Conservation (phyloP, 495 filamentous ascomycete genomes). For the Chaetomidium leptoderma region DNA sequence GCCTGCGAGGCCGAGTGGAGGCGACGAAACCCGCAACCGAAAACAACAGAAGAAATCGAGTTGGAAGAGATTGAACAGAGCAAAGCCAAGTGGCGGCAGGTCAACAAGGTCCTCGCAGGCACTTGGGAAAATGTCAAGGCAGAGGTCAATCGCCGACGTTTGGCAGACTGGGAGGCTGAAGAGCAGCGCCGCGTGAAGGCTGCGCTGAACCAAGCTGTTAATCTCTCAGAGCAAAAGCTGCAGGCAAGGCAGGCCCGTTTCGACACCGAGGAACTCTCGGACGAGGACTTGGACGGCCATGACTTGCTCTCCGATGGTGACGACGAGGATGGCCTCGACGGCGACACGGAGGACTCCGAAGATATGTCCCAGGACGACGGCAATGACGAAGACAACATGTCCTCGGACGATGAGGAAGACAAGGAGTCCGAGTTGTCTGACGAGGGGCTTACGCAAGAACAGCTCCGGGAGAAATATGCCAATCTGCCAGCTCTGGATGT, state of each 20-base stretch:
- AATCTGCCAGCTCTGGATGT: constrained; percentile 48
- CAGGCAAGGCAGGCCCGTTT: constrained; percentile 46
- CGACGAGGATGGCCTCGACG: constrained; percentile 19
- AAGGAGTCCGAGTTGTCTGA: constrained; percentile 58
- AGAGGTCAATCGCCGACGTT: constrained; percentile 67
- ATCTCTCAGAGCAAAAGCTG: constrained; percentile 58
- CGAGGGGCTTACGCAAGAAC: constrained; percentile 70
- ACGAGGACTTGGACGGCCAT: constrained; percentile 54
- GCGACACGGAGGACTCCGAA: constrained; percentile 8
- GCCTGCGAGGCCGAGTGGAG: constrained; percentile 59
- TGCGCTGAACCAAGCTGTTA: constrained; percentile 77
- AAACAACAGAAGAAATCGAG: constrained; percentile 64
- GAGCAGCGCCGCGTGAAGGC: constrained; percentile 76
- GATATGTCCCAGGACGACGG: constrained; percentile 47
- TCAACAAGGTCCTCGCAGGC: constrained; percentile 63
- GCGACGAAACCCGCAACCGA: constrained; percentile 63
- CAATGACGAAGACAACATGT: constrained; percentile 72
- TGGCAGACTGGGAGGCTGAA: constrained; percentile 78
- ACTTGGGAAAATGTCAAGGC: constrained; percentile 75
- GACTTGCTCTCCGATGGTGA: constrained; percentile 54
- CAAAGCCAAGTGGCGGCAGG: constrained; percentile 57
- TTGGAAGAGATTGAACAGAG: constrained; percentile 50
- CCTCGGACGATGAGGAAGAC: constrained; percentile 56
- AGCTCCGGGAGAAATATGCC: constrained; percentile 75
- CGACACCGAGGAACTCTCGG: constrained; percentile 50